Percentiles rank a stretch among this genome's conserved stretches.
phyloP scores from a whole-genome alignment of 352 stramenopile species.

The Globisporangium lucens region DNA sequence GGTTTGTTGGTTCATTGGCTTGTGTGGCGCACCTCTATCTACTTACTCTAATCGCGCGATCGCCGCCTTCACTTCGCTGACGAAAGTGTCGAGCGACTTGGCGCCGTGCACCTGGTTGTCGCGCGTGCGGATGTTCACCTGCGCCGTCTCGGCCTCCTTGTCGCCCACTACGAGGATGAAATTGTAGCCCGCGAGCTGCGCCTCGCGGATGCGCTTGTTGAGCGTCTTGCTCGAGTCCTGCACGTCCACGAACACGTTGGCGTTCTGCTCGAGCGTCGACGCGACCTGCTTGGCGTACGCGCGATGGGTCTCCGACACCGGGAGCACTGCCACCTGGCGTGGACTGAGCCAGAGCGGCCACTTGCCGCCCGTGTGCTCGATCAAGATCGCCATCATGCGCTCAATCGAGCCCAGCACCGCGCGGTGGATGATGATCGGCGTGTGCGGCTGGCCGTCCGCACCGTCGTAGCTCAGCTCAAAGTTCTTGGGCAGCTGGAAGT shows the following conservation, averaged over 20 bases:
- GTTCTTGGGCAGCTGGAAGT: slow-evolving; percentile 97
- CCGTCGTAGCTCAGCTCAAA: slow-evolving; percentile 94
- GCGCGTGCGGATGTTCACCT: slow-evolving; percentile 78
- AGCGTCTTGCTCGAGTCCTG: slow-evolving; percentile 77
- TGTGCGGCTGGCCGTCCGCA: slow-evolving; percentile 85
- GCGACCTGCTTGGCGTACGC: slow-evolving; percentile 64
- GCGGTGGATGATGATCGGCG: slow-evolving; percentile 97
- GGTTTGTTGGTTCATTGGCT: not conserved
- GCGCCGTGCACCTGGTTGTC: slow-evolving; percentile 81
- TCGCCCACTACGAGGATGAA: slow-evolving; percentile 84
- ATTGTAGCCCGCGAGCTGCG: slow-evolving; percentile 79
- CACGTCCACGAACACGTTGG: slow-evolving; percentile 64
- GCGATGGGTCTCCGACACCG: slow-evolving; percentile 58
- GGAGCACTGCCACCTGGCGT: slow-evolving; percentile 76
- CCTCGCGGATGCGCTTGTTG: slow-evolving; percentile 82
- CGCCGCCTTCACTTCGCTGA: slow-evolving; percentile 47
- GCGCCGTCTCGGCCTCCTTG: slow-evolving; percentile 46
- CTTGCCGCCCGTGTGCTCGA: slow-evolving; percentile 96
- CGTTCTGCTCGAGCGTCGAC: slow-evolving; percentile 34
- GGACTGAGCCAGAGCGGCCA: slow-evolving; percentile 96
- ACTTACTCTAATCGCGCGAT: slow-evolving; percentile 65
- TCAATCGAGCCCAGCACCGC: slow-evolving; percentile 97
- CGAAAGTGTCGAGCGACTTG: slow-evolving; percentile 50
- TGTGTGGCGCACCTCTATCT: slow-evolving; percentile 9
- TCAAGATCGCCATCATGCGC: slow-evolving; percentile 98